Evolutionary conservation across 1,284 basidiomycete species (phyloP), one percentile per base, ranked within the genome.

Genomic region (Malassezia globosa): DNA sequence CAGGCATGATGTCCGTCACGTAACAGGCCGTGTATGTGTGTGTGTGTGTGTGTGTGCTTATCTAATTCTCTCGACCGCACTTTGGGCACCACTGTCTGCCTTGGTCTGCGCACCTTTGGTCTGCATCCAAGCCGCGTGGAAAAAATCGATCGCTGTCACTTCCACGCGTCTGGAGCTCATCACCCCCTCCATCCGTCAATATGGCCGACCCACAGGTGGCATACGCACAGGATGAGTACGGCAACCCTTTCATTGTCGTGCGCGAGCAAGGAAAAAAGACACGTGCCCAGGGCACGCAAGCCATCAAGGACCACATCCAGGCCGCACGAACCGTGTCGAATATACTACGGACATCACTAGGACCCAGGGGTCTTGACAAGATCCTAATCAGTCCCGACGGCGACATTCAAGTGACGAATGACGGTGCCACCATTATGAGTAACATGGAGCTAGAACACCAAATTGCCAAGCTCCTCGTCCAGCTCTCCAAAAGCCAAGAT

Each of bases 331-430:
- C 87, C 11, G 88, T 96, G 37, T 81, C 89, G 21, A 90, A 92
- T 74, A 96, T 97, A 69, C 80, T 97, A 69, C 82, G 86, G 68
- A 92, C 90, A 48, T 95, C 88, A 7, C 78, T 97, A 24, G 92
- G 92, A 18, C 92, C 92, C 22, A 79, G 90, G 77, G 90, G 92
- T 40, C 80, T 97, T 51, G 94, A 97, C 79, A 97, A 97, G 81
- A 96, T 97, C 72, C 80, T 97, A 69, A 95, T 97, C 71, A 90
- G 87, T 34, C 84, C 90, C 23, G 92, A 97, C 76, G 92, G 92
- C 42, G 92, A 97, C 67, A 97, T 97, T 65, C 96, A 89, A 40
- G 92, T 97, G 37, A 96, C 92, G 18, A 97, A 97, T 75, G 92
- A 97, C 75, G 92, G 92, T 42, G 92, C 92, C 11, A 69, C 70